Base-by-base conservation (phyloP, 345 rosid genomes). In the Jatropha curcas region DNA sequence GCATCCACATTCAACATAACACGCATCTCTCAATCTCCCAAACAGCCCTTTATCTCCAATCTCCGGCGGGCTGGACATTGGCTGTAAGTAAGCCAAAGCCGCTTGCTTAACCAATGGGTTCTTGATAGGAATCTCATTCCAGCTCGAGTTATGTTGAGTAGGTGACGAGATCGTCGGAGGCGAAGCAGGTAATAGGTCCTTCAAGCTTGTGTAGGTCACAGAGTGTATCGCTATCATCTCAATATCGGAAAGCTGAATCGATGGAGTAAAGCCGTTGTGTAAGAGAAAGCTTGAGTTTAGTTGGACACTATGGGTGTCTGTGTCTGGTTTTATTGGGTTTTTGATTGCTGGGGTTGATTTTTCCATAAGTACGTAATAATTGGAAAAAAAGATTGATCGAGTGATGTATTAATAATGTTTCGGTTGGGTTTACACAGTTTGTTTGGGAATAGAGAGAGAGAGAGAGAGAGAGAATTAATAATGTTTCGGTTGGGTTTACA, bases 31-130 rank as follows among this genome's bases (percentile, higher is more conserved):
- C 20, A 83, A 12, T 53, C 60, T 72, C 61, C 80, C 79, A 2
- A 82, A 74, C 37, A 81, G 7, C 24, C 83, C 86, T 60, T 56
- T 72, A 10, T 72, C 80, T 11, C 76, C 83, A 9, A 61, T 67
- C 60, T 68, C 86, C 22, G 82, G 78, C 1, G 85, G 80, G 37
- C 65, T 76, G 51, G 83, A 79, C 88, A 82, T 83, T 48, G 93
- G 90, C 83, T 83, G 90, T 70, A 89, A 74, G 76, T 89, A 87
- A 43, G 93, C 88, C 81, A 78, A 50, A 45, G 90, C 90, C 2
- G 90, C 93, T 2, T 84, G 89, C 82, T 87, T 89, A 27, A 89
- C 89, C 5, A 87, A 82, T 19, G 84, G 88, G 41, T 87, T 87
- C 81, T 76, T 82, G 71, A 89, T 84, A 57, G 93, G 85, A 20